These are phyloP conservation scores for Arabidopsis arenosa DNA, from an alignment of 345 rosid genomes.

Conservation along the genomic window DNA sequence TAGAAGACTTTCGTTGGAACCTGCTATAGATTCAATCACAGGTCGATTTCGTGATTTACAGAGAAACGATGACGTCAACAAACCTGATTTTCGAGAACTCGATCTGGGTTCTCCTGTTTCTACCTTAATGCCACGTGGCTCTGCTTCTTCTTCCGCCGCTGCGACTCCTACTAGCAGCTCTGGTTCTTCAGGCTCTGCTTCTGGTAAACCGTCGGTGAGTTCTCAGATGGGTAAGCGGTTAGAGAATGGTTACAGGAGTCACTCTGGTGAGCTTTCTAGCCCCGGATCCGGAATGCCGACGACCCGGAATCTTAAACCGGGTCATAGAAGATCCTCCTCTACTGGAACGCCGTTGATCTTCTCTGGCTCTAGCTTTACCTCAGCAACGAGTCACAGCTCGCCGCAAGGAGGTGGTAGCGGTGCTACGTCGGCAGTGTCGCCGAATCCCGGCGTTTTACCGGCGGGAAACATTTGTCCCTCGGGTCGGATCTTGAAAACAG, in stretches of 20 bases:
- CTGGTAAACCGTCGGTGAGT: constrained; percentile 39
- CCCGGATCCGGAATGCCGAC: constrained; percentile 53
- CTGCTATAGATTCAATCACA: constrained; percentile 51
- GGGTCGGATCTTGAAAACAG: constrained; percentile 79
- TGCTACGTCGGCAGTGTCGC: constrained; percentile 47
- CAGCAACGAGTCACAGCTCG: constrained; percentile 37
- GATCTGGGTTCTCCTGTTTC: constrained; percentile 96
- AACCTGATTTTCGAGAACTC: constrained; percentile 90
- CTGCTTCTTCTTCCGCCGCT: constrained; percentile 37
- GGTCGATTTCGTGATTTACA: constrained; percentile 53
- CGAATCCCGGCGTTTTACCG: constrained; percentile 56
- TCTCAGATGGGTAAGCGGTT: constrained; percentile 42
- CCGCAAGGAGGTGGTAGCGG: constrained; percentile 27
- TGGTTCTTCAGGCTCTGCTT: constrained; percentile 41
- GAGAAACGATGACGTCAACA: constrained; percentile 51
- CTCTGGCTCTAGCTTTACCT: constrained; percentile 58
- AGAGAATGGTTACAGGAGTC: constrained; percentile 24
- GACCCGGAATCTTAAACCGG: constrained; percentile 50
- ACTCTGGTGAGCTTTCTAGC: constrained; percentile 68
- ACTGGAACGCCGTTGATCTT: constrained; percentile 76
- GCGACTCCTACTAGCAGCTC: constrained; percentile 48
- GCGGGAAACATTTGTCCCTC: constrained; percentile 94
- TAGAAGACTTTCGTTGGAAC: constrained; percentile 47
- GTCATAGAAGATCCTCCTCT: constrained; percentile 80
- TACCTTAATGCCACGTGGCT: constrained; percentile 61